Percentiles rank a stretch among this genome's conserved stretches.
phyloP scores from a whole-genome alignment of 306 rosid genomes.

The Rosa lucieae region DNA sequence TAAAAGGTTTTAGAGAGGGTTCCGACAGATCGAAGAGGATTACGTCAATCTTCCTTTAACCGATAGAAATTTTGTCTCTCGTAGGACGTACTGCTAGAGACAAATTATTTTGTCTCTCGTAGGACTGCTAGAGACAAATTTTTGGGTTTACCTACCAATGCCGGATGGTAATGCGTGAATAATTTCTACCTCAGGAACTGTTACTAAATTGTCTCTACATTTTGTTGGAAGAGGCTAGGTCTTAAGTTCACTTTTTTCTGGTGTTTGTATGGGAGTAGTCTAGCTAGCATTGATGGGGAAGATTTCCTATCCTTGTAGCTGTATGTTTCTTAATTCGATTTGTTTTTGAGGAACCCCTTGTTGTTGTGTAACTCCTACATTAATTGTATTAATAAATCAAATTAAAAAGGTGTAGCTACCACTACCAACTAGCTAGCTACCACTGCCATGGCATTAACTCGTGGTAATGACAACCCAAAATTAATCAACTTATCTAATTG shows the following conservation, averaged over 20 bases:
- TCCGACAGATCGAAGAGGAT: not conserved
- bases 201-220: not conserved
- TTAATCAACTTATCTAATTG: not conserved
- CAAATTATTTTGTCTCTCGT: not conserved
- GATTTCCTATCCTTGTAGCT: not conserved
- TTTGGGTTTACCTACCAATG: not conserved
- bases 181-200: not conserved
- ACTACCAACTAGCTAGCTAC: slow-evolving; percentile 5
- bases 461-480: not conserved
- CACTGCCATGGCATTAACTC: not conserved
- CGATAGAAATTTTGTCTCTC: not conserved
- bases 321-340: not conserved
- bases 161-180: not conserved
- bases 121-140: not conserved
- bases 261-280: not conserved
- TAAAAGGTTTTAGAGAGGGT: not conserved
- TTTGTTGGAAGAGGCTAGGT: not conserved
- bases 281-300: not conserved
- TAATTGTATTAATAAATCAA: not conserved
- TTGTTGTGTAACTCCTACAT: not conserved
- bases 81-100: not conserved
- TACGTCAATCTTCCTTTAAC: not conserved
- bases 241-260: not conserved
- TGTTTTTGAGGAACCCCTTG: not conserved
- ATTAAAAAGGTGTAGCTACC: not conserved